These are phyloP conservation scores for Calocybe gangraenosa DNA, from an alignment of 768 basidiomycete species.

Conservation along the genomic window DNA sequence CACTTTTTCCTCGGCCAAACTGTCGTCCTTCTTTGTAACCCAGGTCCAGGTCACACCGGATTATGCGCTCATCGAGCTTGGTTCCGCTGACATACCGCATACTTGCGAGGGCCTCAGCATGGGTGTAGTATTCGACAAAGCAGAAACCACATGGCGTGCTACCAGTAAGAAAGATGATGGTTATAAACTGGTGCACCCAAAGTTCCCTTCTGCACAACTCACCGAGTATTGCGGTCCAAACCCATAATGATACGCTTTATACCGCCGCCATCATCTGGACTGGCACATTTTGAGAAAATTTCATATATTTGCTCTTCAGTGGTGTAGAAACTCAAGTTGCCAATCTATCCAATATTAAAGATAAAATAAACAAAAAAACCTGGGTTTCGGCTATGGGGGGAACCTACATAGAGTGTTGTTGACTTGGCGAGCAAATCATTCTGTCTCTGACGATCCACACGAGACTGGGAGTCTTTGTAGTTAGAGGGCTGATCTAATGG, in stretches of 20 bases:
- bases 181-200: no score
- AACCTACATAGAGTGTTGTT: slow-evolving; percentile 84
- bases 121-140: slow-evolving; percentile 95
- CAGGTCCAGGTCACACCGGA: slow-evolving; percentile 94
- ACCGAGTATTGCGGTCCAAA: slow-evolving; percentile 86
- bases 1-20: slow-evolving; percentile 95
- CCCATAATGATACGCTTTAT: slow-evolving; percentile 96
- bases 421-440: slow-evolving; percentile 79
- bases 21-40: slow-evolving; percentile 97
- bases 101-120: slow-evolving; percentile 86
- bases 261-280: slow-evolving; percentile 81
- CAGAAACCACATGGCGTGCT: slow-evolving; percentile 95
- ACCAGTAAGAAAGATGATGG: slow-evolving; percentile 6
- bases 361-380: no score
- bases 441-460: slow-evolving; percentile 75
- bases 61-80: slow-evolving; percentile 97
- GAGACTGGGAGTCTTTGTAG: slow-evolving; percentile 91
- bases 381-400: slow-evolving; percentile 14
- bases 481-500: slow-evolving; percentile 92
- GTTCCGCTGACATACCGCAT: slow-evolving; percentile 97
- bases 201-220: no score
- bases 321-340: slow-evolving; percentile 91
- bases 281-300: slow-evolving; percentile 86
- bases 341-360: slow-evolving; percentile 50
- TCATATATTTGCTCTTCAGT: slow-evolving; percentile 97